Conservation (phyloP, 345 rosid genomes). For the Ceriops zippeliana region DNA sequence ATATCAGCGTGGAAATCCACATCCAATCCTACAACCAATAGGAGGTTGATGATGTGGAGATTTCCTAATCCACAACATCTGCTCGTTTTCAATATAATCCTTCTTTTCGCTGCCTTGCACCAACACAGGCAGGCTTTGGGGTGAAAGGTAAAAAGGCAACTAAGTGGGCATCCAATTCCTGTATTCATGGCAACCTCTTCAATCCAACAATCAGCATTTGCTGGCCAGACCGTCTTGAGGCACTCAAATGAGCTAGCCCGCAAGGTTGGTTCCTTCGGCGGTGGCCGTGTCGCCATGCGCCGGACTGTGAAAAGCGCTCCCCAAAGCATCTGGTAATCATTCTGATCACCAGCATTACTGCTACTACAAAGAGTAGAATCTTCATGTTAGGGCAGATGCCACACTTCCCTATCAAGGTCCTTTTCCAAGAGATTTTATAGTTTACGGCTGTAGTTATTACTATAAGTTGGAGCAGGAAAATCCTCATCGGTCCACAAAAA, state of each 20-base stretch:
- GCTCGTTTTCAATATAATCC: constrained; percentile 34
- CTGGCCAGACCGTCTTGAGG: constrained; percentile 69
- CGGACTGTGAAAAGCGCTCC: constrained; percentile 79
- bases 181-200: constrained; percentile 74
- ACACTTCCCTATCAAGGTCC: too few species aligned
- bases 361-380: neutral
- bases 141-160: neutral
- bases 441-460: too few species aligned
- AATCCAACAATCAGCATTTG: constrained; percentile 75
- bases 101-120: neutral
- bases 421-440: too few species aligned
- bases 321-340: constrained; percentile 73
- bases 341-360: neutral
- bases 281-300: constrained; percentile 73
- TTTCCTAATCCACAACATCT: constrained; percentile 42
- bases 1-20: constrained; percentile 45
- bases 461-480: too few species aligned
- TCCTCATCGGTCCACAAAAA: too few species aligned
- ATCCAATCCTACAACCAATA: constrained; percentile 41
- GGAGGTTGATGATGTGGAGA: constrained; percentile 40
- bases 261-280: constrained; percentile 56
- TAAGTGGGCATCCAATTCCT: neutral
- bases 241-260: constrained; percentile 67
- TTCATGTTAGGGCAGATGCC: too few species aligned
- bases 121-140: neutral